Evolutionary conservation across 1,284 basidiomycete genomes (phyloP), one percentile per base, ranked within the genome.

Genomic region (Hortiboletus rubellus): DNA sequence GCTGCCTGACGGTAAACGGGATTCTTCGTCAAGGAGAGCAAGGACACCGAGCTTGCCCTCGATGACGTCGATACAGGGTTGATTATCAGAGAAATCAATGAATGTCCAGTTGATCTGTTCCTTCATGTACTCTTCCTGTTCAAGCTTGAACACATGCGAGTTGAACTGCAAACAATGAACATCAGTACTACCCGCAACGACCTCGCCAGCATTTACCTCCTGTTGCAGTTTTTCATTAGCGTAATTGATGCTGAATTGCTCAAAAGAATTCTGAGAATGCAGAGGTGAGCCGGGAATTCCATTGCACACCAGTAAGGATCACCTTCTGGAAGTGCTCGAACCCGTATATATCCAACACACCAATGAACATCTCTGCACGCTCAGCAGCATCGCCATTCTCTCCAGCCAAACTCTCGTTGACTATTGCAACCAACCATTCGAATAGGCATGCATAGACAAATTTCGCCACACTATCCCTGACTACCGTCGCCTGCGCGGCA

Each of bases 221-320:
- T 97, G 95, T 66, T 97, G 95, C 36, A 97, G 75, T 73, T 99
- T 98, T 76, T 99, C 97, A 69, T 99, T 99, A 46, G 97, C 97
- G 74, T 98, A 99, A 73, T 99, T 99, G 80, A 99, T 99, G 74
- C 96, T 98, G 77, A 99, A 99, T 77, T 99, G 97, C 75, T 99
- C 97, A 71, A 98, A 99, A 11, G 94, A 97, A 76, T 98, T 98
- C 89, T 91, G 63, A 27, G 46, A 45, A 50, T 17, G 15, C 30
- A 55, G 33, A 52, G 37, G 43, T 58, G 33, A 61, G 59, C 22
- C 31, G 22, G 34, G 24, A 45, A 40, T 18, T 46, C 6, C 24
- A 38, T 37, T 9, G 36, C 33, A 22, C 52, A 60, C 2, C 60
- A 38, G 41, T 18, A 24, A 36, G 9, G 38, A 52, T 61, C 49